These are phyloP conservation scores for Zostera marina DNA, from an alignment of 116 monocot species.

Conservation along the genomic window DNA sequence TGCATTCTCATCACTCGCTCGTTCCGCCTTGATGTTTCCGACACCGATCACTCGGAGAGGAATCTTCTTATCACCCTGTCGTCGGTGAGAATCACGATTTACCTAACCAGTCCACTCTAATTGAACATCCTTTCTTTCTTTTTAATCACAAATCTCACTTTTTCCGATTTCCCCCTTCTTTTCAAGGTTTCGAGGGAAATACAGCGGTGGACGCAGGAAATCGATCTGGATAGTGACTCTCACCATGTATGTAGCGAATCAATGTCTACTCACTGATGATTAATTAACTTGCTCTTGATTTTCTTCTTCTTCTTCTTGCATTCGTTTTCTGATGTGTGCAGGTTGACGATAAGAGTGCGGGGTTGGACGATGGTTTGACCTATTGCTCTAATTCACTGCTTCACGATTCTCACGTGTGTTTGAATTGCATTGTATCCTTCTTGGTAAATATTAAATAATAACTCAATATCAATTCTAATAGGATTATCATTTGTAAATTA, in stretches of 20 bases:
- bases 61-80: slow-evolving; percentile 27
- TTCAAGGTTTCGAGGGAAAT: slow-evolving; percentile 20
- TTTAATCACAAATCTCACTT: not conserved
- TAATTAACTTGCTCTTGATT: not conserved
- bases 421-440: slow-evolving; percentile 25
- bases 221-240: not conserved
- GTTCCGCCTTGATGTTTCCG: slow-evolving; percentile 1
- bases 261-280: not conserved
- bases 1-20: slow-evolving; percentile 11
- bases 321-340: not conserved
- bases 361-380: not conserved
- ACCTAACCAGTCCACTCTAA: too few species aligned
- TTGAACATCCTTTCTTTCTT: not conserved
- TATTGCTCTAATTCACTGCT: not conserved
- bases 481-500: not conserved
- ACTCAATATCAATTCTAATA: not conserved
- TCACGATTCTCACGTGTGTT: slow-evolving; percentile 22
- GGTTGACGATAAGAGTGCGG: not conserved
- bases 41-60: slow-evolving; percentile 12
- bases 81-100: slow-evolving; percentile 1
- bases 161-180: not conserved
- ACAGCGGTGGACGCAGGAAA: slow-evolving; percentile 10
- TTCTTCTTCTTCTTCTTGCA: not conserved
- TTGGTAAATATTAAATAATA: slow-evolving; percentile 60
- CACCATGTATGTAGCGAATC: slow-evolving; percentile 1